Base-by-base conservation (phyloP, 2,329 filamentous ascomycete genomes). In the Neonectria punicea region DNA sequence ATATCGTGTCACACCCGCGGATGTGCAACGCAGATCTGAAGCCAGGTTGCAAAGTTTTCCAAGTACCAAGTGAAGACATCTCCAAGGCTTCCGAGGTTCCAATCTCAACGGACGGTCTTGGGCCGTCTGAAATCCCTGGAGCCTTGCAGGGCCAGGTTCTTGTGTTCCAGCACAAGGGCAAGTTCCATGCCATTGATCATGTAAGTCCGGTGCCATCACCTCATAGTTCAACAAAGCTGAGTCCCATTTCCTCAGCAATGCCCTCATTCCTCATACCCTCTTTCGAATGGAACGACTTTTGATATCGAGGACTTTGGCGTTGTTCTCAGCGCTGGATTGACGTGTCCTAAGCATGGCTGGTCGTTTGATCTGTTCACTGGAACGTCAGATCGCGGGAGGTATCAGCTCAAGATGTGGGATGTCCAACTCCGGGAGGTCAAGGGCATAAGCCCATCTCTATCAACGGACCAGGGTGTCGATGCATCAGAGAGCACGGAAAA, bases 221-320 rank as follows among this genome's bases (percentile, higher is more conserved):
- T 3, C 20, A n/a, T 16, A 1, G 10, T 9, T 2, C 5, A 11
- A 28, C 0, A 6, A 11, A 7, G n/a, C 61, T 68, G 44, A 68
- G 13, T 32, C 20, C 28, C 3, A 51, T 34, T 1, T 10, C 4
- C 14, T 2, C 10, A 90, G 88, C 82, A 84, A 82, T 93, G 90
- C 63, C 90, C 90, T 1, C 90, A 93, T 70, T 88, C 86, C 1
- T 86, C 89, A 0, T 92, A 86, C 62, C 90, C 90, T 0, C 82
- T 93, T 1, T 91, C 89, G 0, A 83, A 86, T 47, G 89, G 88
- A 0, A 85, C 78, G 0, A 81, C 89, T 0, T 92, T 92, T 63
- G 90, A 93, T 58, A 92, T 93, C 70, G 90, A 93, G 69, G 90
- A 93, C 65, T 93, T 92, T 73, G 90, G 90, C 0, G 79, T 91